Base-by-base conservation (phyloP, 1,284 basidiomycete species). In the Marasmius tenuissimus region DNA sequence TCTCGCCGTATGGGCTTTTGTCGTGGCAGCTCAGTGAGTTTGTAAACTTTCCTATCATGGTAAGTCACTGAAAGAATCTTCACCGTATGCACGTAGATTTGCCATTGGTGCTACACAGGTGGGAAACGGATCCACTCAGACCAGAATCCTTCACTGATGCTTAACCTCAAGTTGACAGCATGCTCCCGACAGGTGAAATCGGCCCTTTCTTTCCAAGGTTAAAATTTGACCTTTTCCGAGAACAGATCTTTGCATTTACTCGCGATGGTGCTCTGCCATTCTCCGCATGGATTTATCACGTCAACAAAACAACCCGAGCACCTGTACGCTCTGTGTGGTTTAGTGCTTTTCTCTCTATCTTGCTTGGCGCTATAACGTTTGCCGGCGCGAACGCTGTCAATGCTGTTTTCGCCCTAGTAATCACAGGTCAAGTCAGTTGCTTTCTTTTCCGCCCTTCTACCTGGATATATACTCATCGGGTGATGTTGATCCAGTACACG, bases 181-280 rank as follows among this genome's bases (percentile, higher is more conserved):
- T 57, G 45, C 27, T 61, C 60, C 8, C 60, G 60, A 45, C 60
- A 61, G 35, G 61, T 61, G 14, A 27, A n/a, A 16, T 12, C 18
- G 16, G 14, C 14, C 61, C 4, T 48, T 14, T 42, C 37, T 22
- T 47, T 18, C 47, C 68, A 66, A 55, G 66, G 18, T 59, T 78
- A 2, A 69, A 74, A 8, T 18, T 6, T 42, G 40, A 47, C 45
- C 27, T 79, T 73, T 78, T 33, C 11, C 68, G 75, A 75, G 4
- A 80, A 79, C 59, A 80, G 80, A 3, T 81, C 4, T 63, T 63
- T 34, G 61, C 61, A 0, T 63, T 82, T 65, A 72, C 76, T 14
- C 75, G 81, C 56, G 81, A 82, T 63, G 79, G 80, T 39, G 80
- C 76, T 4, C 72, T 82, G 0, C 81, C 81, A 3, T 76, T 81